A percentile compares a stretch with the other conserved stretches of the same genome.
phyloP scores from a whole-genome alignment of 208 protist species.

The Lotmaria passim region DNA sequence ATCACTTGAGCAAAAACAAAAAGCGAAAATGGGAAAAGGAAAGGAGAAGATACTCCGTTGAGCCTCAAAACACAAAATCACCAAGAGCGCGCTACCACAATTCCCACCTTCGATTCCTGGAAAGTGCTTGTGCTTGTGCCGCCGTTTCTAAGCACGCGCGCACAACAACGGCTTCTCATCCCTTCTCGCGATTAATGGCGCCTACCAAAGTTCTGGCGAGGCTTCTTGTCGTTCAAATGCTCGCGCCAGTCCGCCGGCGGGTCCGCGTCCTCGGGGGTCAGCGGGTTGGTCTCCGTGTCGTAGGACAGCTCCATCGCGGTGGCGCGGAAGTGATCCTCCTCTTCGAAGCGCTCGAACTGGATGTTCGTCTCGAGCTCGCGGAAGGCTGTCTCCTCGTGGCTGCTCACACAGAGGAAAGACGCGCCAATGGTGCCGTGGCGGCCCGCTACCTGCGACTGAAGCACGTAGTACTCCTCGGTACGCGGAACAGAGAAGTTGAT shows the following conservation, averaged over 20 bases:
- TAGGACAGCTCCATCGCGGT: conserved; percentile 80
- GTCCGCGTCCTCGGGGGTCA: conserved; percentile 78
- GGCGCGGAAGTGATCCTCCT: conserved; percentile 69
- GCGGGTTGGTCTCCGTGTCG: conserved; percentile 69
- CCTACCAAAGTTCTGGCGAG: conserved; percentile 31
- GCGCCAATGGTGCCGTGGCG: conserved; percentile 82
- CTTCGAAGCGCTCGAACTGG: conserved; percentile 61
- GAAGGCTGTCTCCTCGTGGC: conserved; percentile 53
- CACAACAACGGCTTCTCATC: not conserved
- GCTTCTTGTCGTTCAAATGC: conserved; percentile 64
- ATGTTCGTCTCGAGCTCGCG: conserved; percentile 67
- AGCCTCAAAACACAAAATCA: too few species aligned
- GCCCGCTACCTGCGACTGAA: conserved; percentile 83
- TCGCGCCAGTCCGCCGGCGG: conserved; percentile 83
- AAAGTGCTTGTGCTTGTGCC: too few species aligned
- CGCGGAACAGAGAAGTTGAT: conserved; percentile 87
- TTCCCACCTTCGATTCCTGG: too few species aligned
- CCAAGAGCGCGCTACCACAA: too few species aligned
- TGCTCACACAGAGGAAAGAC: conserved; percentile 81
- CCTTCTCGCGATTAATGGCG: conserved; percentile 18
- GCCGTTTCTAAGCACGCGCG: not conserved
- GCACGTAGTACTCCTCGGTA: conserved; percentile 85
- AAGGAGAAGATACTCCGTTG: too few species aligned
- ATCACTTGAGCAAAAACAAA: too few species aligned
- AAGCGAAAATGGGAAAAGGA: too few species aligned